These are phyloP conservation scores for Phytophthora ramorum DNA, from an alignment of 352 stramenopile species.

Conservation along the genomic window DNA sequence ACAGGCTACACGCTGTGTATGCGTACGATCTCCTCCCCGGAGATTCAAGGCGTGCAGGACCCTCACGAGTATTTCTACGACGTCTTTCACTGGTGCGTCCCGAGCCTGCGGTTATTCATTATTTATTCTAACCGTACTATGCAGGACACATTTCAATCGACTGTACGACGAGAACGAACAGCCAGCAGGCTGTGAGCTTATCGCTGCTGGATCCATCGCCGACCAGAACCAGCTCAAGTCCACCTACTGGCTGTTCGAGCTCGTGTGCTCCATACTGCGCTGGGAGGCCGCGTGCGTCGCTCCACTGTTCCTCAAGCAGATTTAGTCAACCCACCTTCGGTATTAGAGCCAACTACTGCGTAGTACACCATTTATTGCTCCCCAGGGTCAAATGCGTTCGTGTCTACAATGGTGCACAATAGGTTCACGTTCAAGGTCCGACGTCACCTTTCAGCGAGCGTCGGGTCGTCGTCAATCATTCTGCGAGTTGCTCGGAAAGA, in stretches of 20 bases:
- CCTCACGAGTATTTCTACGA: conserved; percentile 69
- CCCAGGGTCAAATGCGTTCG: conserved; percentile 10
- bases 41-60: conserved; percentile 51
- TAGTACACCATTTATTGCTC: conserved; percentile 33
- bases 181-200: conserved; percentile 55
- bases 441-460: conserved; percentile 7
- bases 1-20: conserved; percentile 68
- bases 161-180: conserved; percentile 51
- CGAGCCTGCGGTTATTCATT: not conserved
- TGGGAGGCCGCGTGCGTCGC: conserved; percentile 65
- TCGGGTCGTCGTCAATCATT: conserved; percentile 19
- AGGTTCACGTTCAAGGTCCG: conserved; percentile 10
- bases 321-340: conserved; percentile 17
- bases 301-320: conserved; percentile 58
- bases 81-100: conserved; percentile 62
- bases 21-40: conserved; percentile 64
- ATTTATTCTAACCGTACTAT: conserved; percentile 16
- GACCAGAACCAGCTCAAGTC: conserved; percentile 53
- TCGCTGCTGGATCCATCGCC: conserved; percentile 55
- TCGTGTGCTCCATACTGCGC: conserved; percentile 68
- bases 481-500: not conserved
- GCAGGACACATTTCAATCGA: conserved; percentile 72
- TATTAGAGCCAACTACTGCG: conserved; percentile 34
- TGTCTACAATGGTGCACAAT: not conserved
- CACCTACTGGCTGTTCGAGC: conserved; percentile 71